phyloP scores from a whole-genome alignment of 495 filamentous ascomycete genomes.

The Rhizodiscina lignyota region DNA sequence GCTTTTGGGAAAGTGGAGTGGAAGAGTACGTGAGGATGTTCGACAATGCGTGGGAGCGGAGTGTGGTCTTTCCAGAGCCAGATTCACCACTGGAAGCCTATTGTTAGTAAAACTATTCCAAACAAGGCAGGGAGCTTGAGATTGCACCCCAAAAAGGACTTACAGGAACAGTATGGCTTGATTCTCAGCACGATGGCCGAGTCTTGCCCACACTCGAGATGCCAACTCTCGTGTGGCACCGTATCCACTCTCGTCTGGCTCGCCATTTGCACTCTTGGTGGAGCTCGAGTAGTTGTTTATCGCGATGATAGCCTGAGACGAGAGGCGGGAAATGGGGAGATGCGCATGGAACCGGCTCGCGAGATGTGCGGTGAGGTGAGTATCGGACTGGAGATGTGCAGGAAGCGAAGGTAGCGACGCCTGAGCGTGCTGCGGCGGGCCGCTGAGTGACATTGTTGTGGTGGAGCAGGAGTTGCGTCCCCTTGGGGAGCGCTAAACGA shows the following conservation, averaged over 20 bases:
- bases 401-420: conserved; percentile 77
- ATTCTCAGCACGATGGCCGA: conserved; percentile 83
- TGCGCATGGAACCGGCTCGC: conserved; percentile 90
- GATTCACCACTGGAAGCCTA: conserved; percentile 92
- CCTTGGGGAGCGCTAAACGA: conserved; percentile 15
- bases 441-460: conserved; percentile 14
- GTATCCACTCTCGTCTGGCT: conserved; percentile 70
- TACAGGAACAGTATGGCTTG: conserved; percentile 87
- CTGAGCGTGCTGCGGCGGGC: conserved; percentile 51
- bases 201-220: conserved; percentile 59
- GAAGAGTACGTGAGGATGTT: conserved; percentile 73
- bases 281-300: conserved; percentile 88
- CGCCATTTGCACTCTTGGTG: conserved; percentile 73
- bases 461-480: too few species aligned
- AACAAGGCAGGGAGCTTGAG: neutral
- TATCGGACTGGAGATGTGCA: conserved; percentile 87
- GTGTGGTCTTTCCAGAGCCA: conserved; percentile 85
- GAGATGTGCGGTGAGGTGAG: conserved; percentile 84
- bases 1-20: conserved; percentile 79
- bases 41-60: conserved; percentile 74
- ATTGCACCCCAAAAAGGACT: conserved; percentile 26
- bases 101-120: conserved; percentile 2
- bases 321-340: conserved; percentile 70
- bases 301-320: conserved; percentile 76
- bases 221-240: conserved; percentile 82